Base-by-base conservation (phyloP, 2,329 filamentous ascomycete species). In the Penicillium hordei region DNA sequence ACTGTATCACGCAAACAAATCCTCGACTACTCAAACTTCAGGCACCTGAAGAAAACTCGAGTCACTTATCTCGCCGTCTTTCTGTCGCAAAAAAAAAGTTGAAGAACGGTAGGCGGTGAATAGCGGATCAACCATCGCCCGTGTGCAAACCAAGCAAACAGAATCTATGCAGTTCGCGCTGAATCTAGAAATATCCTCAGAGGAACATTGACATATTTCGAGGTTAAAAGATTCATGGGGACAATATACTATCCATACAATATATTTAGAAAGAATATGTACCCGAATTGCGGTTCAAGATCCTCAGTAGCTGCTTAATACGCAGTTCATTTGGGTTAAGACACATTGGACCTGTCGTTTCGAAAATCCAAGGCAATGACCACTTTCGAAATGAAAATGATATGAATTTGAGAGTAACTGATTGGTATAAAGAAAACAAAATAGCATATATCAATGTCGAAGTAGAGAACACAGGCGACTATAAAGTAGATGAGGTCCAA, bases 81-180 rank as follows among this genome's bases (percentile, higher is more conserved):
- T 43, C 25, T 48, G 38, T 54, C 49, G 51, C 59, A 65, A 57
- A 66, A 66, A 66, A 67, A 67, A 63, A 61, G 48, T 52, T 57
- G 48, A 55, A 50, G 51, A 60, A 61, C 40, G 46, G 33, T 55
- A 57, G 54, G 60, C 60, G 60, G 62, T 67, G 58, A 65, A 31
- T 1, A 1, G 3, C 57, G 59, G 49, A 51, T 55, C 44, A 58
- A 57, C 52, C 21, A 60, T 61, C 17, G 3, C 15, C 55, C 50
- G 43, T 17, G 2, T 49, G 42, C 67, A 69, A 68, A 68, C 63
- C 55, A 15, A 51, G 55, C 69, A 72, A 72, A 72, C 61, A 55
- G 0, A 15, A 36, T 48, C 6, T 53, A 40, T 42, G 53, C 15
- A 44, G 31, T 50, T 23, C n/a, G n/a, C 2, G 12, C 15, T 15